Conservation (phyloP, 2,329 filamentous ascomycete species). For the Penicillium occitanis region DNA sequence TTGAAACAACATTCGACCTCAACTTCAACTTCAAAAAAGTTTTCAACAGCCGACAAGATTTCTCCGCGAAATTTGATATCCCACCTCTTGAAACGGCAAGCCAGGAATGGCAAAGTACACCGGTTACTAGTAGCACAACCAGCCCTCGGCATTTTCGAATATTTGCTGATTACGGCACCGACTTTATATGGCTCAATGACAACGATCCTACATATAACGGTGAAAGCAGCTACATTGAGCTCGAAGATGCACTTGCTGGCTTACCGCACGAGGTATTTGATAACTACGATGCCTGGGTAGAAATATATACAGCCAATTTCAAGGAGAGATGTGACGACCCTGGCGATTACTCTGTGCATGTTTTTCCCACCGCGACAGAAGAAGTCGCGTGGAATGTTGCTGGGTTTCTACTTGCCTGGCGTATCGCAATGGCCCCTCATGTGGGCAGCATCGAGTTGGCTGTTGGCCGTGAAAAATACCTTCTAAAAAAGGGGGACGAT, state of each 20-base stretch:
- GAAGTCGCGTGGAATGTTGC: conserved; percentile 27
- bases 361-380: conserved; percentile 21
- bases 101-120: neutral
- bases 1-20: neutral
- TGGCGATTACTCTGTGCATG: conserved; percentile 13
- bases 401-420: conserved; percentile 28
- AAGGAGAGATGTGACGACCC: conserved; percentile 19
- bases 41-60: neutral
- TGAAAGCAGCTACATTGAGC: conserved; percentile 13
- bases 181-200: conserved; percentile 24
- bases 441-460: conserved; percentile 12
- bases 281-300: conserved; percentile 25
- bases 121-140: neutral
- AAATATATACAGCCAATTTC: conserved; percentile 22
- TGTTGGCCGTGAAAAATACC: neutral
- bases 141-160: conserved; percentile 25
- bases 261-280: conserved; percentile 21
- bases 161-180: conserved; percentile 25
- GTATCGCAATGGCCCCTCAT: conserved; percentile 23
- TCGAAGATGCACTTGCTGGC: conserved; percentile 15
- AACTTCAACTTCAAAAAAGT: neutral
- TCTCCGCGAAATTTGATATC: neutral
- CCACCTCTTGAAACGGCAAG: neutral
- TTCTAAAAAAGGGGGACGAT: neutral
- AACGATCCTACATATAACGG: conserved; percentile 21